Evolutionary conservation across 1,284 basidiomycete genomes (phyloP), one percentile per base, ranked within the genome.

Genomic region (Apiotrichum brassicae): DNA sequence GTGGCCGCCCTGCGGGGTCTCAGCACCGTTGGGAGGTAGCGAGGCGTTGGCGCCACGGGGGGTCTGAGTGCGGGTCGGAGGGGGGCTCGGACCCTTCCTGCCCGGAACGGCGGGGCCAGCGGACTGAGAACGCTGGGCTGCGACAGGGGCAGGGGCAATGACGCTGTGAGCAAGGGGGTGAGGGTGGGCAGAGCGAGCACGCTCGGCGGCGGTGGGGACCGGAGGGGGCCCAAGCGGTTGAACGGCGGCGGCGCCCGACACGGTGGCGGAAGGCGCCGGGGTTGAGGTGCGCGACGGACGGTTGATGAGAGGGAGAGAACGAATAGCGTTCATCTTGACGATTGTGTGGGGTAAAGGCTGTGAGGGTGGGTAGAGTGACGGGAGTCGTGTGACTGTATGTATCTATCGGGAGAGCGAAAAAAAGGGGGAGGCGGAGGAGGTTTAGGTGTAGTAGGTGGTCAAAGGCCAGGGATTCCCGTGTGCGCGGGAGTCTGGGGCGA

Each of bases 281-380:
- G 70, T 70, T 16, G 68, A 50, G 16, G 71, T 63, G 39, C 72
- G 64, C 18, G 71, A 71, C n/a, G 70, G 70, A 23, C 71, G 65
- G 59, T 70, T 67, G 53, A 74, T 70, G 46, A 74, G 69, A 35
- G 71, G 71, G 24, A 74, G 67, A 20, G 71, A 68, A 43, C 69
- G 70, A 42, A 74, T 61, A 22, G 72, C 66, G 53, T 74, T 63
- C 72, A 74, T 74, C 26, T 41, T 65, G 62, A 38, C 22, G 43
- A 36, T 46, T 25, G 46, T 18, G 37, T 23, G 28, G 20, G n/a
- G 24, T 37, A 14, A 37, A 34, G 39, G n/a, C 19, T 35, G 16
- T 5, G 19, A 41, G 25, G 35, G 41, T 16, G 25, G 19, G 30
- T 32, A 19, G 12, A 26, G 50, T 23, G 34, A 18, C 19, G 30